phyloP scores from a whole-genome alignment of 2,329 filamentous ascomycete species.

The Plectosphaerella cucumerina region DNA sequence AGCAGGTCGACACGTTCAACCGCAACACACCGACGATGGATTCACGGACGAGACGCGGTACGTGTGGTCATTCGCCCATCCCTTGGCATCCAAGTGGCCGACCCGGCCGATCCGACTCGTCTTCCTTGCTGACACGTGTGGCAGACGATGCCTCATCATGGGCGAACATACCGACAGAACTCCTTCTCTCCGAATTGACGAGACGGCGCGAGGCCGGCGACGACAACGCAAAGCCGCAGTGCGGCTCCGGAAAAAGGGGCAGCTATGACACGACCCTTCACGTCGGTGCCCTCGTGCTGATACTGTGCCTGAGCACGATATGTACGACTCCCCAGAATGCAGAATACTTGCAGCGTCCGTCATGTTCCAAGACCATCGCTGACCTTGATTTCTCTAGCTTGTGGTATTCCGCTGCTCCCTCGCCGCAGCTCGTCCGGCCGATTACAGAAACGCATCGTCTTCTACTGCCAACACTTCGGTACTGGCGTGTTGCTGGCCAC shows the following conservation, averaged over 20 bases:
- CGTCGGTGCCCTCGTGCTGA: conserved; percentile 63
- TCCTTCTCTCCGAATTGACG: conserved; percentile 48
- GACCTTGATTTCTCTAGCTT: conserved; percentile 37
- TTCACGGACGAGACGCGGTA: too few species aligned
- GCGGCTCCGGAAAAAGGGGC: conserved; percentile 47
- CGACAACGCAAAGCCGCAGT: conserved; percentile 39
- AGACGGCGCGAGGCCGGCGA: conserved; percentile 31
- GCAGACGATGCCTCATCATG: conserved; percentile 19
- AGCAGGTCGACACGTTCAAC: too few species aligned
- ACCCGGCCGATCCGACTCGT: too few species aligned
- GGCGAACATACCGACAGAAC: conserved; percentile 47
- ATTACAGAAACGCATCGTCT: conserved; percentile 56
- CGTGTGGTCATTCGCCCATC: too few species aligned
- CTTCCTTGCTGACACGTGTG: too few species aligned
- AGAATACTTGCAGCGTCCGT: too few species aligned
- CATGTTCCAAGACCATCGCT: conserved; percentile 1
- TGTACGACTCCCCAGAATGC: conserved; percentile 30
- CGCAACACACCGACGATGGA: too few species aligned
- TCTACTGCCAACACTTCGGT: conserved; percentile 70
- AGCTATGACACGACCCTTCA: conserved; percentile 64
- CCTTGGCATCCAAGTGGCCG: too few species aligned
- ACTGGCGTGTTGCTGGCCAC: conserved; percentile 84
- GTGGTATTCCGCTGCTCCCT: conserved; percentile 63
- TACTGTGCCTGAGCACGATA: conserved; percentile 56
- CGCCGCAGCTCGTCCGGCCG: conserved; percentile 50